Percentiles rank a stretch among this genome's conserved stretches.
These are phyloP conservation scores for Hydrangea macrophylla DNA, from an alignment of 148 eudicot species.

Conservation along the genomic window DNA sequence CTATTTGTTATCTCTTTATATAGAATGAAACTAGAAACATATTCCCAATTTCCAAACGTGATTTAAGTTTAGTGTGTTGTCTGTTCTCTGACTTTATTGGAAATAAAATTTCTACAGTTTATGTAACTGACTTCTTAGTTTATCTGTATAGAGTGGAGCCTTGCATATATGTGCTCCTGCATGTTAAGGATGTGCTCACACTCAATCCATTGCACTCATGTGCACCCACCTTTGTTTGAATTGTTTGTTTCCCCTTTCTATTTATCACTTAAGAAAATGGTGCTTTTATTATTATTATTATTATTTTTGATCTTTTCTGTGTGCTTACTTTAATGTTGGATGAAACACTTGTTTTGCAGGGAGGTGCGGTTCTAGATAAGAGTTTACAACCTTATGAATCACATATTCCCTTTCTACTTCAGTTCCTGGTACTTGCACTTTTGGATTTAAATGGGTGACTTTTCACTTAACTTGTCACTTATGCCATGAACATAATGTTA, in stretches of 20 bases:
- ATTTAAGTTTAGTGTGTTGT: too few relatives aligned
- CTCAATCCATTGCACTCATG: background rate
- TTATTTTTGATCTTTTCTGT: too few relatives aligned
- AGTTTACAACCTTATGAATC: constrained; percentile 93
- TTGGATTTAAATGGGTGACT: background rate
- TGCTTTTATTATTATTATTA: background rate
- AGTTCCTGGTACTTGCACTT: constrained; percentile 61
- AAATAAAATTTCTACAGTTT: too few relatives aligned
- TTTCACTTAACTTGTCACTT: background rate
- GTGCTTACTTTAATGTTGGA: background rate
- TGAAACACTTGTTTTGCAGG: constrained; percentile 41
- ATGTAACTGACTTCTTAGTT: too few relatives aligned
- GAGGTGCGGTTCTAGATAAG: constrained; percentile 68
- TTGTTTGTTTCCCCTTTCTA: background rate
- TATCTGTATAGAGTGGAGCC: too few relatives aligned
- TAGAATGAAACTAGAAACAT: too few relatives aligned
- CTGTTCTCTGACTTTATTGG: too few relatives aligned
- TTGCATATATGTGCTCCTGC: too few relatives aligned
- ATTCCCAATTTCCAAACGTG: too few relatives aligned
- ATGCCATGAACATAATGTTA: background rate
- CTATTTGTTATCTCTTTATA: too few relatives aligned
- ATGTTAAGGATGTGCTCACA: too few relatives aligned
- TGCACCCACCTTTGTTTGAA: background rate
- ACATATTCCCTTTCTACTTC: constrained; percentile 93
- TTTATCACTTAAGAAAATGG: background rate